Evolutionary conservation across 352 stramenopile genomes (phyloP).

Genomic region (Thalassiosira hispida): DNA sequence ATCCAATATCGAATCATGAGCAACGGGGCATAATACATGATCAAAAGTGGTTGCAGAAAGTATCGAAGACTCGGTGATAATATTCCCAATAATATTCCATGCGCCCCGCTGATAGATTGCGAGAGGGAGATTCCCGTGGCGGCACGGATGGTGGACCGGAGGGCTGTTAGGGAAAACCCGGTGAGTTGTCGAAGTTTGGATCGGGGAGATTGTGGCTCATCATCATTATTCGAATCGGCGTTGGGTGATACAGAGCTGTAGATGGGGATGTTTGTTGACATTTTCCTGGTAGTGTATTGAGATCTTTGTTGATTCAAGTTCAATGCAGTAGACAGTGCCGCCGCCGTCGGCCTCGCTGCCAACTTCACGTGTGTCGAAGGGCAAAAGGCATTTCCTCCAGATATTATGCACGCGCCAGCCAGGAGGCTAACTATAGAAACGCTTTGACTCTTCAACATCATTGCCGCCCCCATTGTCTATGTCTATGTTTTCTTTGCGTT

Average conservation of each 20-base stretch:
- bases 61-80: slow-evolving; percentile 6
- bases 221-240: neutral
- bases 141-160: slow-evolving; percentile 44
- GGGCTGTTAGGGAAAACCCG: slow-evolving; percentile 21
- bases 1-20: slow-evolving; percentile 57
- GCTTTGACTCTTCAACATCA: neutral
- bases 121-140: slow-evolving; percentile 65
- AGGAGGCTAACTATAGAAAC: neutral
- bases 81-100: slow-evolving; percentile 10
- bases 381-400: slow-evolving; percentile 1
- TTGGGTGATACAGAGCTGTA: slow-evolving; percentile 12
- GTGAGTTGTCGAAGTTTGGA: slow-evolving; percentile 29
- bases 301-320: no score
- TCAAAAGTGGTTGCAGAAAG: slow-evolving; percentile 73
- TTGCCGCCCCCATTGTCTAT: neutral
- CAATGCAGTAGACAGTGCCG: neutral
- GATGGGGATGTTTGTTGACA: neutral
- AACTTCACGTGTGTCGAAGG: neutral
- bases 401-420: neutral
- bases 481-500: neutral
- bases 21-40: slow-evolving; percentile 71
- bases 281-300: neutral
- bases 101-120: slow-evolving; percentile 1
- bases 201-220: slow-evolving; percentile 18
- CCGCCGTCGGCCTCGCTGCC: neutral